Base-by-base conservation (phyloP, 139 green algal species). In the Closterium sp. region DNA sequence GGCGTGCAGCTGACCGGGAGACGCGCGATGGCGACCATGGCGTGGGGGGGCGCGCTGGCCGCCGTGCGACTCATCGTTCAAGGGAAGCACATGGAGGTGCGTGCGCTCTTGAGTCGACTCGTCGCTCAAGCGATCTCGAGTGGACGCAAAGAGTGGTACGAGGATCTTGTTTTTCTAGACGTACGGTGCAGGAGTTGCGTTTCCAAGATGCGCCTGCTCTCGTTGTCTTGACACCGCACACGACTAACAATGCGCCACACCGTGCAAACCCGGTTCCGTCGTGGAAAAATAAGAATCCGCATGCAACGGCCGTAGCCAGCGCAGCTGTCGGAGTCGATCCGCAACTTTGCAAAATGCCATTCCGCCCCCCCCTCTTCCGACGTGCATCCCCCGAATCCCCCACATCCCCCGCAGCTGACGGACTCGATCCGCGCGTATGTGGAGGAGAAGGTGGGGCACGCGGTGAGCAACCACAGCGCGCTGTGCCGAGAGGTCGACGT, bases 361-460 rank as follows among this genome's bases (percentile, higher is more conserved):
- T n/a, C n/a, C n/a, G n/a, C 38, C 2, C 43, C 43, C 5, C 43
- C 43, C 10, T 28, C 10, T 28, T 9, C 9, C 43, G 66, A n/a
- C 19, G 19, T 84, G 66, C 66, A n/a, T 12, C 32, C 16, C 8
- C 31, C 7, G 1, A 12, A 33, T 55, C 36, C 36, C 36, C 36
- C 36, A 12, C 36, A 55, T 12, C 36, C 36, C 36, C 1, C 32
- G 91, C 91, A 94, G 91, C 9, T 94, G 76, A 94, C 91, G 28
- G 91, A 94, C 32, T 88, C 91, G 32, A 91, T 94, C 81, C 90
- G 85, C 25, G 55, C 89, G n/a, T 94, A 94, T 33, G 90, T 94
- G 33, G 92, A 94, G 90, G 90, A 94, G 89, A 94, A 94, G 89
- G 84, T 93, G 10, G 90, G 84, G 32, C 92, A 94, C 66, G 92